Base-by-base conservation (phyloP, 2,329 filamentous ascomycete species). In the Teratosphaeriaceae sp. region DNA sequence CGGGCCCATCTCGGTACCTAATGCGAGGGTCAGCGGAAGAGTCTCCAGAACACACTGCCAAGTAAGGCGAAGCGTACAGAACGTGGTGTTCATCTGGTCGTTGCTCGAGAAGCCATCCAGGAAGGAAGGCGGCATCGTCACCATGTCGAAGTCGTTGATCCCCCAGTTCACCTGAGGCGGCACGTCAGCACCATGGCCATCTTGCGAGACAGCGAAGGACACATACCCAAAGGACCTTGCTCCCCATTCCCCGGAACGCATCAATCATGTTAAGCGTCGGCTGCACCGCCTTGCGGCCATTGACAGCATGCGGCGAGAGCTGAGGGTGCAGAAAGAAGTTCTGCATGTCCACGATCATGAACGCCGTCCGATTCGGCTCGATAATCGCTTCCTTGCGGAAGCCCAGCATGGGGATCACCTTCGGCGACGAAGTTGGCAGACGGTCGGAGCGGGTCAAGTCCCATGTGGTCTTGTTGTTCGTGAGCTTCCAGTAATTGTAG, bases 401-500 rank as follows among this genome's bases (percentile, higher is more conserved):
- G 9, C 58, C 58, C 35, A 49, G 46, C 44, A 58, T 58, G 18
- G 57, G 49, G 36, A 61, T 58, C 7, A 53, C 49, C 45, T 60
- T 59, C n/a, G 59, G 57, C 13, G 45, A 45, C 11, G 53, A 57
- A 19, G 53, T 47, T 2, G 58, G 50, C 27, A 58, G 47, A 13
- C 54, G 45, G 12, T 57, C 49, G 21, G 55, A 58, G 40, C 58
- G 49, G 11, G 58, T 65, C 22, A 64, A 49, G 49, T 64, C 61
- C 42, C 45, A 61, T 20, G 55, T 53, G 31, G 52, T 54, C 29
- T 53, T 52, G 27, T 51, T 50, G 33, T 52, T 37, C 33, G 40
- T 49, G 26, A 48, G 20, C 16, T 41, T 42, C 55, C 56, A 63
- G 51, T 62, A 62, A 46, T 63, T 63, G 48, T 62, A 62, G 45